Percentiles rank a stretch among this genome's conserved stretches.
phyloP scores from a whole-genome alignment of 163 green algal species.

The Chlorella variabilis region DNA sequence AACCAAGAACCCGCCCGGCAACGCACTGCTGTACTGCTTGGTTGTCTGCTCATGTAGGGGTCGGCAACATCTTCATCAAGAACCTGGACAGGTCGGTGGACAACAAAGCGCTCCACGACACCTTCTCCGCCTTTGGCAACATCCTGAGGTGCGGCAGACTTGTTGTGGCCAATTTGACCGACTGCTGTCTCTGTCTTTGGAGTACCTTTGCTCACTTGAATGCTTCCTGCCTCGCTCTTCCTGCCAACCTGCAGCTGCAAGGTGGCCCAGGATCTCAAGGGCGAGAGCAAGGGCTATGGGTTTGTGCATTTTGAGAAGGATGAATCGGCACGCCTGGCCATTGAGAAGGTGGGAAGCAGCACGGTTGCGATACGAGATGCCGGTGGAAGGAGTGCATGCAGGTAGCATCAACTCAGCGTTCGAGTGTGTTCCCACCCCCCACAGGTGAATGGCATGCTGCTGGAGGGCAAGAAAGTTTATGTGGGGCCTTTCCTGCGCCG shows the following conservation, averaged over 20 bases:
- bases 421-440: too few species aligned
- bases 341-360: conserved; percentile 84
- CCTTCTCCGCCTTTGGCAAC: conserved; percentile 93
- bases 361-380: neutral
- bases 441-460: conserved; percentile 94
- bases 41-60: conserved; percentile 33
- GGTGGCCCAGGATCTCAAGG: conserved; percentile 80
- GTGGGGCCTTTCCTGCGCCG: conserved; percentile 93
- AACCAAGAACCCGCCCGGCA: neutral
- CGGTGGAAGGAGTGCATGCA: neutral
- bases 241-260: conserved; percentile 22
- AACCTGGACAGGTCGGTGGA: conserved; percentile 99
- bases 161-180: neutral
- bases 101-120: conserved; percentile 98
- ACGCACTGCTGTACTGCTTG: neutral
- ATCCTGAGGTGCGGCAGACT: conserved; percentile 94
- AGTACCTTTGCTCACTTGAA: too few species aligned
- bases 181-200: too few species aligned
- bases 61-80: conserved; percentile 99
- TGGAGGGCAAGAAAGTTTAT: conserved; percentile 95
- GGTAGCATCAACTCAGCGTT: neutral
- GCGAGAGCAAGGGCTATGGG: conserved; percentile 83
- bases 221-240: neutral
- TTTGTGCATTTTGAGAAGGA: conserved; percentile 88
- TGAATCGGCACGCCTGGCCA: conserved; percentile 73